These are phyloP conservation scores for Trichomonascaceae sp. DNA, from an alignment of 1,139 yeast genomes.

Conservation along the genomic window DNA sequence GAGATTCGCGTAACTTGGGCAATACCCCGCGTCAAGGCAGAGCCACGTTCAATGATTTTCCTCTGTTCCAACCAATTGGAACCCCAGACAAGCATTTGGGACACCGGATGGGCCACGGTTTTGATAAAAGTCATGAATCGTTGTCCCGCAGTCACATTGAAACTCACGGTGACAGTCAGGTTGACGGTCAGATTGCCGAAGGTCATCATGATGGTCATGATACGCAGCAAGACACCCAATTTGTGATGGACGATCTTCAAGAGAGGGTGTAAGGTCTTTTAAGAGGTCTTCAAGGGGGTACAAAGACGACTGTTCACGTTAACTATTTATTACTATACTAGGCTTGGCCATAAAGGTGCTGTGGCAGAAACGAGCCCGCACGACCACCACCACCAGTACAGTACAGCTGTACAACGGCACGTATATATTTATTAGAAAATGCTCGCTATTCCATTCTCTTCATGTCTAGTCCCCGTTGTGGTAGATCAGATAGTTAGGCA, in stretches of 20 bases:
- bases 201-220: no score
- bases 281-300: no score
- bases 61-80: conserved; percentile 8
- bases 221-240: conserved; percentile 15
- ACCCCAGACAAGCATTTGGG: conserved; percentile 7
- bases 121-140: neutral
- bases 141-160: conserved; percentile 2
- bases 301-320: no score
- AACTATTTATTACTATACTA: no score
- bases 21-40: conserved; percentile 1
- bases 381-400: no score
- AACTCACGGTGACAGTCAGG: conserved; percentile 2
- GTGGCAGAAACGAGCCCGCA: no score
- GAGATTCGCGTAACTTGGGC: conserved; percentile 39
- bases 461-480: conserved; percentile 33
- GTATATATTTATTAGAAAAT: no score
- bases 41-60: conserved; percentile 3
- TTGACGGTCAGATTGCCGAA: no score
- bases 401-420: no score
- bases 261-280: neutral
- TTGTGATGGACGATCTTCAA: conserved; percentile 13
- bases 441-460: no score
- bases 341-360: no score
- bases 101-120: conserved; percentile 1
- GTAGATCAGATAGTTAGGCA: conserved; percentile 87